Evolutionary conservation across 345 rosid genomes (phyloP), one percentile per base, ranked within the genome.

Genomic region (Hirschfeldia incana): DNA sequence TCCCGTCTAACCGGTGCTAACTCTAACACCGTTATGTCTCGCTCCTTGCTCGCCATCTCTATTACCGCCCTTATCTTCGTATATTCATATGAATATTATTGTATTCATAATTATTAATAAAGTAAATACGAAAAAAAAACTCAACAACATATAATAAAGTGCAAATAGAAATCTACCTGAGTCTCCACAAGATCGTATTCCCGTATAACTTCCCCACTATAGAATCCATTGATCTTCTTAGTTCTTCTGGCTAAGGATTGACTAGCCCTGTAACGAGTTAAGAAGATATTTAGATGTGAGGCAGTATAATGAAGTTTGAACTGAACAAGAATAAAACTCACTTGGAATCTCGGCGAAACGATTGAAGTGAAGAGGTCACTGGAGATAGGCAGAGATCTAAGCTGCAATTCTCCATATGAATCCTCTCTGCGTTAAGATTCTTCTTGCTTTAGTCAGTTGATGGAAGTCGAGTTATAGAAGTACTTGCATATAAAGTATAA

Each of bases 381-480:
- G 83, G 80, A 80, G 83, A 76, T 65, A 71, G 70, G 59, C 69
- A 29, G 5, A 76, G 80, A 80, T 75, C 76, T 75, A 71, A 70
- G 77, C 80, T 76, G 21, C 74, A 66, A 34, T 26, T 37, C 3
- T 76, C 15, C 83, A 76, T 42, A 42, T 76, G 71, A 13, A 13
- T 62, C 2, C 26, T 76, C 59, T 27, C 58, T 64, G n/a, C 2
- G 21, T 53, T 10, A 69, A 64, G 64, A 42, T 66, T 70, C 10
- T 75, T 75, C 11, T 75, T 76, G 27, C 13, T 70, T 80, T 70
- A 32, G 51, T 80, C 59, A 10, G 21, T 55, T 58, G 34, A 44
- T 76, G 76, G 61, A 80, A 75, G 72, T 74, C 44, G 21, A 55
- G 36, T 17, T 63, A 3, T 69, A 3, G 5, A 63, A 2, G 13